phyloP scores from a whole-genome alignment of 2,329 filamentous ascomycete genomes.

The Alternaria sp. region DNA sequence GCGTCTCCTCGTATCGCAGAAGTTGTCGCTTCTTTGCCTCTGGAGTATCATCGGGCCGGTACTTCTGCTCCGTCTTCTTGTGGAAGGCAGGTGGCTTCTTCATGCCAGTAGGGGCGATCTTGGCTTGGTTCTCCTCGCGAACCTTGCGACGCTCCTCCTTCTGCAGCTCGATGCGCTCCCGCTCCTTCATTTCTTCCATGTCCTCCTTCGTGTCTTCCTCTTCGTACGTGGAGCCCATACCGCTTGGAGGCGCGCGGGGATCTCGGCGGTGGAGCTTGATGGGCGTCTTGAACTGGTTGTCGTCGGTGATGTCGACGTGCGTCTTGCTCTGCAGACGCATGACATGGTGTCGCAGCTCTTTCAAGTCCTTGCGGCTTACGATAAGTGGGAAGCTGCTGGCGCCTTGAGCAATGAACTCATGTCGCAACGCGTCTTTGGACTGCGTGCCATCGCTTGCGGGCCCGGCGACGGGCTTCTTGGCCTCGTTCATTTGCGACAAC shows the following conservation, averaged over 20 bases:
- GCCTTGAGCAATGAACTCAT: constrained; percentile 34
- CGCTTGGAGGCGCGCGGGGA: constrained; percentile 67
- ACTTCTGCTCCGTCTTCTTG: constrained; percentile 87
- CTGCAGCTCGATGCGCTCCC: constrained; percentile 62
- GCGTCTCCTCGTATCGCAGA: constrained; percentile 86
- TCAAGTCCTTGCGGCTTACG: constrained; percentile 79
- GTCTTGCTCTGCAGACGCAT: constrained; percentile 75
- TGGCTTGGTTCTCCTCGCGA: constrained; percentile 83
- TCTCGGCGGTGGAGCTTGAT: constrained; percentile 90
- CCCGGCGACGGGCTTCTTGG: constrained; percentile 16
- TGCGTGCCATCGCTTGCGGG: constrained; percentile 16
- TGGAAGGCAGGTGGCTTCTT: constrained; percentile 69
- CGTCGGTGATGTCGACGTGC: constrained; percentile 72
- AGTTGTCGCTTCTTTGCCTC: constrained; percentile 71
- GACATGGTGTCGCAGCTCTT: constrained; percentile 84
- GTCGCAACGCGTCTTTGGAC: constrained; percentile 30
- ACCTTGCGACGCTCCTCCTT: constrained; percentile 84
- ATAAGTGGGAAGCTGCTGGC: constrained; percentile 65
- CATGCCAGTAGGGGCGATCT: constrained; percentile 83
- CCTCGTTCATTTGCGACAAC: constrained; percentile 42
- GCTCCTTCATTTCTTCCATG: constrained; percentile 68
- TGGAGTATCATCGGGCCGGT: constrained; percentile 76
- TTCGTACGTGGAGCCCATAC: constrained; percentile 43
- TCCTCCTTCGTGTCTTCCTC: constrained; percentile 69
- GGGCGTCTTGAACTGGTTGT: constrained; percentile 83